Conservation (phyloP, 2,329 filamentous ascomycete species). For the Thelonectria discophora region DNA sequence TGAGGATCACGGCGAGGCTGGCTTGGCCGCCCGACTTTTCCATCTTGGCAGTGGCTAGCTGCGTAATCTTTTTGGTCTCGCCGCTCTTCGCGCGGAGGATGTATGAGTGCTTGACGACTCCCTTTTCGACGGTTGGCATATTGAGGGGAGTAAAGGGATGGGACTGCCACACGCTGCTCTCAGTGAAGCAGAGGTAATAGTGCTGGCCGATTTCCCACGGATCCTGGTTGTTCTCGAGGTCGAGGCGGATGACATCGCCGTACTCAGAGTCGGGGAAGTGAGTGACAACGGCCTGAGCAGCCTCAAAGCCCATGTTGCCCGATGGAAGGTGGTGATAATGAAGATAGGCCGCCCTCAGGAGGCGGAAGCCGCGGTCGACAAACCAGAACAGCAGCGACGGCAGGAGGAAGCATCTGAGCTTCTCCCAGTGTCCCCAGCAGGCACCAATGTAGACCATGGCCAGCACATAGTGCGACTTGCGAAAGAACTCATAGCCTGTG, state of each 20-base stretch:
- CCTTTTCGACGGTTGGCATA: slow-evolving; percentile 54
- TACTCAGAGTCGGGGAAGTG: slow-evolving; percentile 64
- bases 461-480: slow-evolving; percentile 76
- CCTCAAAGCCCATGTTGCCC: slow-evolving; percentile 61
- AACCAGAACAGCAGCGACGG: slow-evolving; percentile 72
- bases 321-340: slow-evolving; percentile 64
- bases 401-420: slow-evolving; percentile 74
- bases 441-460: slow-evolving; percentile 79
- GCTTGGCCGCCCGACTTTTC: slow-evolving; percentile 35
- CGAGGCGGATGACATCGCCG: slow-evolving; percentile 71
- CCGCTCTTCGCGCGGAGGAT: slow-evolving; percentile 66
- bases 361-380: slow-evolving; percentile 68
- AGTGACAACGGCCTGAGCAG: slow-evolving; percentile 55
- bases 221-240: slow-evolving; percentile 69
- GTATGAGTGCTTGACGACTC: slow-evolving; percentile 61
- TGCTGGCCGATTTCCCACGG: slow-evolving; percentile 75
- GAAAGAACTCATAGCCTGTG: slow-evolving; percentile 81
- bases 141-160: slow-evolving; percentile 75
- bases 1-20: slow-evolving; percentile 66
- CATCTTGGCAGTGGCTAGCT: slow-evolving; percentile 52
- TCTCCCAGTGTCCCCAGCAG: slow-evolving; percentile 78
- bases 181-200: slow-evolving; percentile 74
- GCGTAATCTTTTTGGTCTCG: slow-evolving; percentile 65
- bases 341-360: slow-evolving; percentile 66
- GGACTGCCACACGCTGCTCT: slow-evolving; percentile 74